phyloP scores from a whole-genome alignment of 257 asterid genomes.

The Solanum sitiens region DNA sequence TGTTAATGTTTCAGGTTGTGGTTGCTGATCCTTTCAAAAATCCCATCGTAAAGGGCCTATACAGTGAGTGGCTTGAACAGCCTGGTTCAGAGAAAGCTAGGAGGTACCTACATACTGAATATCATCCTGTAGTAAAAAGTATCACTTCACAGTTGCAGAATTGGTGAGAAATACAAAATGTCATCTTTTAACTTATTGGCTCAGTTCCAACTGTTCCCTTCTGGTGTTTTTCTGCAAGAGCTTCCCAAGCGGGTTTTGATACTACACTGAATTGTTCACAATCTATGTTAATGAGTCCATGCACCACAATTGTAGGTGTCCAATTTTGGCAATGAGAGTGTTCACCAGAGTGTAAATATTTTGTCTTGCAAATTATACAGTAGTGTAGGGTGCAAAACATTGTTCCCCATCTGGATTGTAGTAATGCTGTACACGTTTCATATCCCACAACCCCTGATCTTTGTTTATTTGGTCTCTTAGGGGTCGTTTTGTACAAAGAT shows the following conservation, averaged over 20 bases:
- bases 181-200: neutral
- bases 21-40: conserved; percentile 58
- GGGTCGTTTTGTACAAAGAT: no score
- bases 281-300: neutral
- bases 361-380: neutral
- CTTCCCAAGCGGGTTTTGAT: neutral
- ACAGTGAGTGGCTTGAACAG: conserved; percentile 72
- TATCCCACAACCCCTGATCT: neutral
- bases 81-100: conserved; percentile 88
- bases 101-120: conserved; percentile 59
- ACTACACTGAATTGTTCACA: neutral
- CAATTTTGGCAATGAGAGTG: conserved; percentile 34
- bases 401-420: neutral
- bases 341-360: neutral
- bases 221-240: neutral
- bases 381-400: neutral
- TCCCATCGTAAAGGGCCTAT: conserved; percentile 38
- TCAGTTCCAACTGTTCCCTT: neutral
- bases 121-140: conserved; percentile 76
- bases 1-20: conserved; percentile 31
- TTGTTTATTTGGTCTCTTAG: neutral
- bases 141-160: conserved; percentile 79
- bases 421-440: neutral
- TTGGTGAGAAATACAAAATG: conserved; percentile 43
- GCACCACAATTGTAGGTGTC: conserved; percentile 1